Conservation (phyloP, 768 basidiomycete genomes). For the Hericium rajendrae region DNA sequence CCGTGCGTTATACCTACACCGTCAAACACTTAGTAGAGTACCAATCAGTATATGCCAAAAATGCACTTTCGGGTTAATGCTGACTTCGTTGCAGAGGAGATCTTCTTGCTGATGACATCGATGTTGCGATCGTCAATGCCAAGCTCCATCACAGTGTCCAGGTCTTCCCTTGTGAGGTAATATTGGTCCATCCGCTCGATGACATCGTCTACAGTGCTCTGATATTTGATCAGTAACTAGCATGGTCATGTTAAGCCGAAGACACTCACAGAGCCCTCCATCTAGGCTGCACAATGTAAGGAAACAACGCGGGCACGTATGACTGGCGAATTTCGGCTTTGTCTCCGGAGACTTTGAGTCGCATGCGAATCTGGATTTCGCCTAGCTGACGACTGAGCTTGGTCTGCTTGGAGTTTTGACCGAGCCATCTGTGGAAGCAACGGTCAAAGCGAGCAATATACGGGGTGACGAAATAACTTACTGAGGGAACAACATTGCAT, state of each 20-base stretch:
- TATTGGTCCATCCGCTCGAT: slow-evolving; percentile 92
- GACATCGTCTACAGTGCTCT: slow-evolving; percentile 75
- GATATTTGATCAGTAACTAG: background rate
- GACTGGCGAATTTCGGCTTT: slow-evolving; percentile 83
- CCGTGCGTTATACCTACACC: slow-evolving; percentile 66
- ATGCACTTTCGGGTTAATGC: slow-evolving; percentile 77
- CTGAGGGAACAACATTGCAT: slow-evolving; percentile 75
- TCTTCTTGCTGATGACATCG: slow-evolving; percentile 71
- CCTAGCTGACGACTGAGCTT: slow-evolving; percentile 74
- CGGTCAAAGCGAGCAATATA: background rate
- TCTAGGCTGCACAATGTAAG: slow-evolving; percentile 66
- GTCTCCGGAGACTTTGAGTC: slow-evolving; percentile 86
- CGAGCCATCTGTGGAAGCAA: slow-evolving; percentile 67
- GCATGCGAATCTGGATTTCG: slow-evolving; percentile 94
- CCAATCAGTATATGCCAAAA: background rate
- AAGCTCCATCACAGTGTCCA: slow-evolving; percentile 92
- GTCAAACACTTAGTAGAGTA: background rate
- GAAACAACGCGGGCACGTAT: slow-evolving; percentile 82
- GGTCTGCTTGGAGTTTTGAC: slow-evolving; percentile 89
- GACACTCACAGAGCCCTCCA: slow-evolving; percentile 58
- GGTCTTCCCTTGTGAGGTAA: slow-evolving; percentile 87
- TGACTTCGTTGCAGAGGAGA: slow-evolving; percentile 71
- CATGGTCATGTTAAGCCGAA: background rate
- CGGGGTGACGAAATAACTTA: slow-evolving; percentile 30
- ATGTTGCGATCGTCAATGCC: slow-evolving; percentile 78